Evolutionary conservation across 345 rosid genomes (phyloP).

Genomic region (Salix suchowensis): DNA sequence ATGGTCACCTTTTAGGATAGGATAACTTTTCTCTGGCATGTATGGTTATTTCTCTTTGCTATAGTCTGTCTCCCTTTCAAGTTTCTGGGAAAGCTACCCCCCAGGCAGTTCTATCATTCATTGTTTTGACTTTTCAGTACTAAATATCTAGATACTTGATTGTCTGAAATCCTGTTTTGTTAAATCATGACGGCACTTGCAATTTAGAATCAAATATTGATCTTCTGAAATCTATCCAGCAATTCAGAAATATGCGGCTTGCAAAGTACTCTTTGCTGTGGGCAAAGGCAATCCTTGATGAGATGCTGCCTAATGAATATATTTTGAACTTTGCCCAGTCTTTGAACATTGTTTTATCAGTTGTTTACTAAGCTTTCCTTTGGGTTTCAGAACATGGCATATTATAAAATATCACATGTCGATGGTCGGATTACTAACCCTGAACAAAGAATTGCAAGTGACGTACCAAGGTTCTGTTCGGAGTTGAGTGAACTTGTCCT

Average conservation of each 20-base stretch:
- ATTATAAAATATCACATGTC: constrained; percentile 95
- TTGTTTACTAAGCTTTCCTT: constrained; percentile 4
- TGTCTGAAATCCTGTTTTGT: no score
- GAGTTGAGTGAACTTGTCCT: constrained; percentile 93
- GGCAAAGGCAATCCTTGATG: not conserved
- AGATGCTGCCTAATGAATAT: not conserved
- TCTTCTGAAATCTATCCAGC: not conserved
- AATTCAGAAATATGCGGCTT: not conserved
- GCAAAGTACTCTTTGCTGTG: not conserved
- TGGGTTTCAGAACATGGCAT: constrained; percentile 84
- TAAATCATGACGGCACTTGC: not conserved
- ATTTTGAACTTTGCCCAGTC: not conserved
- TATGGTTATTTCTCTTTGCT: not conserved
- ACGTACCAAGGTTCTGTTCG: constrained; percentile 87
- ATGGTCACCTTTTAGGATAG: not conserved
- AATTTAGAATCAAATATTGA: not conserved
- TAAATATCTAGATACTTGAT: no score
- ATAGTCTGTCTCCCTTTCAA: not conserved
- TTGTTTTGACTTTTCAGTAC: no score
- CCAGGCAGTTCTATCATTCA: not conserved
- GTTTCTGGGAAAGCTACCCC: not conserved
- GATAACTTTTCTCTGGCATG: not conserved
- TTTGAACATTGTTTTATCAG: not conserved
- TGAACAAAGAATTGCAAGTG: constrained; percentile 94
- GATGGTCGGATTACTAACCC: constrained; percentile 91